These are phyloP conservation scores for Mycena indigotica DNA, from an alignment of 768 basidiomycete genomes.

Conservation along the genomic window DNA sequence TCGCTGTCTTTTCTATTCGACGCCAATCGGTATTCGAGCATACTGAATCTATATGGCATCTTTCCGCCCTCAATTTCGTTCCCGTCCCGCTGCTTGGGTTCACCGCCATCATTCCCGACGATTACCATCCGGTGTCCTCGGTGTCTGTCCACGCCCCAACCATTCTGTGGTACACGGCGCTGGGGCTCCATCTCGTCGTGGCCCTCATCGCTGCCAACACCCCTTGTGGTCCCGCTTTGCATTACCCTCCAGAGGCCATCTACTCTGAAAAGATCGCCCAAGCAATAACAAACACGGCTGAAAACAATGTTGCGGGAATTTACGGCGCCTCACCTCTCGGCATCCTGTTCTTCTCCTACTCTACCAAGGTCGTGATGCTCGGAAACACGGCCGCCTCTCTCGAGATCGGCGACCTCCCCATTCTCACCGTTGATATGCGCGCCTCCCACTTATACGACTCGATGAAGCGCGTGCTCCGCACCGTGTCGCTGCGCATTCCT, in stretches of 20 bases:
- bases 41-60: not conserved
- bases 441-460: constrained; percentile 59
- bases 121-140: not conserved
- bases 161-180: not conserved
- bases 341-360: constrained; percentile 79
- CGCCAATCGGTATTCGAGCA: not conserved
- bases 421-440: constrained; percentile 74
- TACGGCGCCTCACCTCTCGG: constrained; percentile 62
- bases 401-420: constrained; percentile 85
- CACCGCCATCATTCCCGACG: not conserved
- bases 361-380: constrained; percentile 81
- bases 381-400: constrained; percentile 66
- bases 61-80: not conserved
- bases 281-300: constrained; percentile 61
- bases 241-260: constrained; percentile 69
- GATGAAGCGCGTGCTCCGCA: constrained; percentile 60
- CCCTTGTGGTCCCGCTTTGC: constrained; percentile 71
- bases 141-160: too few species aligned
- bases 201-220: constrained; percentile 31
- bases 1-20: not conserved
- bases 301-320: constrained; percentile 72
- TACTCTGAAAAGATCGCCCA: constrained; percentile 52
- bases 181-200: not conserved
- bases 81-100: not conserved
- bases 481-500: too few species aligned